Base-by-base conservation (phyloP, 2,329 filamentous ascomycete genomes). In the Clonostachys chloroleuca region DNA sequence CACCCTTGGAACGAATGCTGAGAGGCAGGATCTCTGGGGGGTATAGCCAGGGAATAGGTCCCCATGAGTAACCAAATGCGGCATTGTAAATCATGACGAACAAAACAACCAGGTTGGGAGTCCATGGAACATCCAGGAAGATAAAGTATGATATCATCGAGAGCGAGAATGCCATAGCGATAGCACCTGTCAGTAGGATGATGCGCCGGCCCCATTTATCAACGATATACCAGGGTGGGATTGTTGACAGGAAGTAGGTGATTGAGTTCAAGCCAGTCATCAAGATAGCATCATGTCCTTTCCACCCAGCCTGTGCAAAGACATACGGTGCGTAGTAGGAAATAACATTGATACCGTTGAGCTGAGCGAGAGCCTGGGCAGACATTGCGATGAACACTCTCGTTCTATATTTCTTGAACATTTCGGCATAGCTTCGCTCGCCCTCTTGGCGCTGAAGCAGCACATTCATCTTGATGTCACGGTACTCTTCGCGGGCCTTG, bases 31-130 rank as follows among this genome's bases (percentile, higher is more conserved):
- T 99, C 76, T 99, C 94, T n/a, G 94, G 94, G 13, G 94, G 94
- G 65, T 97, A 97, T 14, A 99, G 75, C 94, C 94, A 99, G 9
- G 94, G 94, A 51, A 99, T 95, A 2, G 94, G 94, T 16, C 94
- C 94, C 94, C 94, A 99, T 14, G 79, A 82, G 62, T 92, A 95
- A 43, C 94, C 94, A 64, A 97, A 99, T 8, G 94, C 88, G 6
- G 92, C 94, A 60, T 99, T 99, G 72, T 97, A 99, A 44, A 96
- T 86, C 87, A 97, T 96, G 62, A 99, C 94, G 60, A 95, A 95
- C 44, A 95, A 68, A 44, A 97, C 94, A 4, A 96, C 94, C 63
- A 96, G 69, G 7, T 80, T 87, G 5, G 88, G 91, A 3, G 94
- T 97, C 57, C 78, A 77, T 41, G 67, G 69, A 44, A 96, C 80